Evolutionary conservation across 1,139 yeast genomes (phyloP).

Genomic region (Trichomonascaceae sp.): DNA sequence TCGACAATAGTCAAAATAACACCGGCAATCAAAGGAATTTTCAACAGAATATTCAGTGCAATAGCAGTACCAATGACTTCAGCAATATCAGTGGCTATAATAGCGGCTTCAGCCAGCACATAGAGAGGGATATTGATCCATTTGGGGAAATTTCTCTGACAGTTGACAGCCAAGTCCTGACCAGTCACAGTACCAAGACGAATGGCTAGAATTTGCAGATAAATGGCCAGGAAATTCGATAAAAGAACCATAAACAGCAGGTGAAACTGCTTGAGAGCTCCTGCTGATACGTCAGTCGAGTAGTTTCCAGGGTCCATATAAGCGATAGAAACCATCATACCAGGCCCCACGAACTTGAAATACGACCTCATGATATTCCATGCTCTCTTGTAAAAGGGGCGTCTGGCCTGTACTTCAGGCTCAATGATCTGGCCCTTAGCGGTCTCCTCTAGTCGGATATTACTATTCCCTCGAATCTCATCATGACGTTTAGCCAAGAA

Average conservation of each 20-base stretch:
- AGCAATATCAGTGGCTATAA: slow-evolving; percentile 78
- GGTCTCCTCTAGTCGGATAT: not conserved
- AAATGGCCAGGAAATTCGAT: slow-evolving; percentile 67
- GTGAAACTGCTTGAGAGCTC: slow-evolving; percentile 60
- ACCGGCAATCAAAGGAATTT: slow-evolving; percentile 73
- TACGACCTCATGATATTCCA: slow-evolving; percentile 40
- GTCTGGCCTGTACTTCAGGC: not conserved
- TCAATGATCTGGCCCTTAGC: slow-evolving; percentile 1
- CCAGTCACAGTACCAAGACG: slow-evolving; percentile 81
- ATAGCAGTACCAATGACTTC: slow-evolving; percentile 88
- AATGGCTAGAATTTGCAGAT: slow-evolving; percentile 64
- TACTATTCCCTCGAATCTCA: not conserved
- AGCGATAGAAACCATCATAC: slow-evolving; percentile 69
- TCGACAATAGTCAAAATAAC: slow-evolving; percentile 66
- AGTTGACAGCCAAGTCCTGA: slow-evolving; percentile 63
- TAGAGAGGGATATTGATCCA: slow-evolving; percentile 55
- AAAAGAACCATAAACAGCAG: slow-evolving; percentile 59
- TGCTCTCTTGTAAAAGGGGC: not conserved
- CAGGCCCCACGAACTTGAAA: slow-evolving; percentile 66
- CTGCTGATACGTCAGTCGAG: slow-evolving; percentile 73
- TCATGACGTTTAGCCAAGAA: not conserved
- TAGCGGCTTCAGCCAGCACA: slow-evolving; percentile 71
- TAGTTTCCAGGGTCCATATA: slow-evolving; percentile 86
- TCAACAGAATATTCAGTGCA: slow-evolving; percentile 63
- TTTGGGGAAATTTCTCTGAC: slow-evolving; percentile 54